Conservation (phyloP, 306 rosid species). For the Cicer chorassanicum region DNA sequence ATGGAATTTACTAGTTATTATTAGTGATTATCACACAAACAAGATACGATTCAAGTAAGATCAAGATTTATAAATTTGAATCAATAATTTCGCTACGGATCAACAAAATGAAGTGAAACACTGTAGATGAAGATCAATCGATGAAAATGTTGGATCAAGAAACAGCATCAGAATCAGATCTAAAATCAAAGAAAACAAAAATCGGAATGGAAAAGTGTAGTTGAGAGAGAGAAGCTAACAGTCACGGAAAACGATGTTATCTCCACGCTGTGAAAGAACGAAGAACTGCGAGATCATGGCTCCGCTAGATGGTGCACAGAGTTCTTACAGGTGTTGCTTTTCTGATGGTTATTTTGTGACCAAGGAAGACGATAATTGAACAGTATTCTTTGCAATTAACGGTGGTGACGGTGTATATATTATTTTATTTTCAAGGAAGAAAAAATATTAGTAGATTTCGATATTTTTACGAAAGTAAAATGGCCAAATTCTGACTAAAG, state of each 20-base stretch:
- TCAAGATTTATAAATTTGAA: slow-evolving; percentile 39
- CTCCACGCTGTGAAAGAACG: slow-evolving; percentile 60
- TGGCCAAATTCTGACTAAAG: background rate
- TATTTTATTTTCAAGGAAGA: background rate
- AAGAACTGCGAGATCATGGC: slow-evolving; percentile 61
- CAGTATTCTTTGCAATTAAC: slow-evolving; percentile 10
- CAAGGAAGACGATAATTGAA: background rate
- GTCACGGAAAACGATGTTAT: slow-evolving; percentile 60
- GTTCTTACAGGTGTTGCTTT: slow-evolving; percentile 21
- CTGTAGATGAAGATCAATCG: background rate
- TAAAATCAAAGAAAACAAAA: slow-evolving; percentile 20
- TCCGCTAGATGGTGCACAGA: slow-evolving; percentile 16
- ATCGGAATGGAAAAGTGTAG: slow-evolving; percentile 4
- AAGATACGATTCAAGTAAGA: slow-evolving; percentile 36
- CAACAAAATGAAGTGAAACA: slow-evolving; percentile 19
- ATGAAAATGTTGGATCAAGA: slow-evolving; percentile 41
- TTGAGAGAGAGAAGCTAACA: slow-evolving; percentile 47
- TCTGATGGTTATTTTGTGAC: slow-evolving; percentile 22
- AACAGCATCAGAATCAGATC: slow-evolving; percentile 42
- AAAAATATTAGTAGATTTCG: background rate
- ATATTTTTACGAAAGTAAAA: background rate
- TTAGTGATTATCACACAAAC: slow-evolving; percentile 1
- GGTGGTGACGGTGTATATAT: background rate
- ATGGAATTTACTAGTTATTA: background rate
- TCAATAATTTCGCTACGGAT: slow-evolving; percentile 7